These are phyloP conservation scores for Carpinus viminea DNA, from an alignment of 306 rosid genomes.

Conservation along the genomic window DNA sequence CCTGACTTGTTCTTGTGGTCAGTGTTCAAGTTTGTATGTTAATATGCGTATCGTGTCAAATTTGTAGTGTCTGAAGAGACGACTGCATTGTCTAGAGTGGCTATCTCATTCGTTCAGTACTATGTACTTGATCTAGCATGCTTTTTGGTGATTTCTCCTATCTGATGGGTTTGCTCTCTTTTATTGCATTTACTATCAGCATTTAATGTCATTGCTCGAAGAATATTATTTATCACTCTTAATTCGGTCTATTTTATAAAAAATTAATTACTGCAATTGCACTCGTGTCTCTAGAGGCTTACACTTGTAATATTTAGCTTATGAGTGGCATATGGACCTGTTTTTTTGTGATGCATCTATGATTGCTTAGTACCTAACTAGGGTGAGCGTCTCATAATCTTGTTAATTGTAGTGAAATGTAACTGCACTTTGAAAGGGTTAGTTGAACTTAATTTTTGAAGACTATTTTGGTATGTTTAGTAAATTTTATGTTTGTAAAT, in stretches of 20 bases:
- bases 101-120: background rate
- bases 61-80: background rate
- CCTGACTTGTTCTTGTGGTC: background rate
- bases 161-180: background rate
- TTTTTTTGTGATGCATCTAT: constrained; percentile 8
- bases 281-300: background rate
- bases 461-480: background rate
- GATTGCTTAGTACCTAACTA: constrained; percentile 11
- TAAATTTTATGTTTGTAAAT: constrained; percentile 14
- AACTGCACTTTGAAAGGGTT: constrained; percentile 21
- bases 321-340: background rate
- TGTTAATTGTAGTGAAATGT: constrained; percentile 24
- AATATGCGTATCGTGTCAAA: background rate
- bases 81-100: background rate
- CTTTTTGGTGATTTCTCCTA: background rate
- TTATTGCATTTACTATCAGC: background rate
- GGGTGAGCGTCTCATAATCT: constrained; percentile 6
- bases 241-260: background rate
- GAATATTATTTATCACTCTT: background rate
- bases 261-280: background rate
- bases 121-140: background rate
- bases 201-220: background rate
- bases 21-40: background rate
- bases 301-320: constrained; percentile 1
- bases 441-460: constrained; percentile 4